phyloP scores from a whole-genome alignment of 1,284 basidiomycete species.

The Peniophora sp. region DNA sequence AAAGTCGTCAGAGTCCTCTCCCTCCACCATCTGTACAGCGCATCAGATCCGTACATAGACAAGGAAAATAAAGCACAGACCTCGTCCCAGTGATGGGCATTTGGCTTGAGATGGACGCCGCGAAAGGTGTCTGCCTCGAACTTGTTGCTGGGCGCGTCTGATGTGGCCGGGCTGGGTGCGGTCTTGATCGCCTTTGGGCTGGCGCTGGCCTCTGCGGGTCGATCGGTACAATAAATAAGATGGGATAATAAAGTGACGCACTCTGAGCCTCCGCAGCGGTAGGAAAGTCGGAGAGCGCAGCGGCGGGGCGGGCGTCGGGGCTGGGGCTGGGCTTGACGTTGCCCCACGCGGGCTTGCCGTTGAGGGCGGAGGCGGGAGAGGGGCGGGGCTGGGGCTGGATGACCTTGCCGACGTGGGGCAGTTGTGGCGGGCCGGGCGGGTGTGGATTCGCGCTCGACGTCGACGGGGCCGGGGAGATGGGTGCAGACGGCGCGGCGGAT shows the following conservation, averaged over 20 bases:
- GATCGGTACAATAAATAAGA: neutral
- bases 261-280: constrained; percentile 89
- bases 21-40: constrained; percentile 48
- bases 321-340: constrained; percentile 35
- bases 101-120: constrained; percentile 85
- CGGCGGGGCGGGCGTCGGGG: constrained; percentile 27
- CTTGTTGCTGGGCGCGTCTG: constrained; percentile 34
- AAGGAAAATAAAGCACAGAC: constrained; percentile 37
- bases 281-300: constrained; percentile 65
- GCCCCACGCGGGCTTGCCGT: constrained; percentile 55
- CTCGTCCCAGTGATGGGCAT: constrained; percentile 94
- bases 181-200: too few relatives aligned
- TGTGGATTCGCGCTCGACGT: constrained; percentile 21
- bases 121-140: constrained; percentile 85
- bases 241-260: constrained; percentile 22
- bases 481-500: constrained; percentile 54
- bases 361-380: constrained; percentile 23
- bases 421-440: constrained; percentile 30
- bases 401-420: constrained; percentile 52
- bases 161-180: too few relatives aligned
- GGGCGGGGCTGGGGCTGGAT: constrained; percentile 61
- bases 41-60: constrained; percentile 5
- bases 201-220: too few relatives aligned
- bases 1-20: constrained; percentile 85
- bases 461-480: constrained; percentile 30